phyloP scores from a whole-genome alignment of 495 filamentous ascomycete species.

The Penicillium herquei region DNA sequence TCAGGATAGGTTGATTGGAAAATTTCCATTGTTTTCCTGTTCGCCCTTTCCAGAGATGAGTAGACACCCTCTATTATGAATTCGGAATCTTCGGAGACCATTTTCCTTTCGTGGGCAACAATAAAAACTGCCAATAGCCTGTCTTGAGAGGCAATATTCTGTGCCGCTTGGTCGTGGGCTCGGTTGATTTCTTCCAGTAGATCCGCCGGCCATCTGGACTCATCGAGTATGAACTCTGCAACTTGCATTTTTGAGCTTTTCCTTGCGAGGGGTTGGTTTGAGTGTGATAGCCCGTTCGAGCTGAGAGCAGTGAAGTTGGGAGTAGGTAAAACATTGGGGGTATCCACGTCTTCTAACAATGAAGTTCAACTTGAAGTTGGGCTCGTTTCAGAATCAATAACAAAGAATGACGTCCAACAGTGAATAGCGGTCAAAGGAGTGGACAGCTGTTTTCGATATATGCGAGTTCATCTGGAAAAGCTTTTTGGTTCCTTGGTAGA shows the following conservation, averaged over 20 bases:
- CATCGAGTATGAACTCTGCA: not conserved
- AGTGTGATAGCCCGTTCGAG: not conserved
- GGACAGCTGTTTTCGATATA: too few species aligned
- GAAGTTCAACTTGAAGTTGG: not conserved
- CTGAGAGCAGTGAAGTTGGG: not conserved
- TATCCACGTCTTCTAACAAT: not conserved
- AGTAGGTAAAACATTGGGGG: not conserved
- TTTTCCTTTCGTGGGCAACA: constrained; percentile 2
- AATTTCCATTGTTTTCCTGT: constrained; percentile 2
- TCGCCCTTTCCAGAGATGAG: not conserved
- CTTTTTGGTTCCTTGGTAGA: not conserved
- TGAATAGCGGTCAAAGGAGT: too few species aligned
- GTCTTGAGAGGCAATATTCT: not conserved
- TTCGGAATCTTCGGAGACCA: not conserved
- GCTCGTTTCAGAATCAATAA: constrained; percentile 6
- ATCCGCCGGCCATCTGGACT: not conserved
- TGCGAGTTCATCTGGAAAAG: not conserved
- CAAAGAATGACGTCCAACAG: constrained; percentile 6
- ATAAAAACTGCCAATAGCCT: not conserved
- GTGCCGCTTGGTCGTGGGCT: not conserved
- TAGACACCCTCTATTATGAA: constrained; percentile 11
- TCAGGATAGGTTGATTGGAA: not conserved
- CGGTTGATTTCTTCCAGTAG: constrained; percentile 1
- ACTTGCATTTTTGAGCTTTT: not conserved
- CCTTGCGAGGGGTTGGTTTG: not conserved